These are phyloP conservation scores for Thuidium tamariscinum DNA, from an alignment of 225 moss, liverwort and hornwort species.

Conservation along the genomic window DNA sequence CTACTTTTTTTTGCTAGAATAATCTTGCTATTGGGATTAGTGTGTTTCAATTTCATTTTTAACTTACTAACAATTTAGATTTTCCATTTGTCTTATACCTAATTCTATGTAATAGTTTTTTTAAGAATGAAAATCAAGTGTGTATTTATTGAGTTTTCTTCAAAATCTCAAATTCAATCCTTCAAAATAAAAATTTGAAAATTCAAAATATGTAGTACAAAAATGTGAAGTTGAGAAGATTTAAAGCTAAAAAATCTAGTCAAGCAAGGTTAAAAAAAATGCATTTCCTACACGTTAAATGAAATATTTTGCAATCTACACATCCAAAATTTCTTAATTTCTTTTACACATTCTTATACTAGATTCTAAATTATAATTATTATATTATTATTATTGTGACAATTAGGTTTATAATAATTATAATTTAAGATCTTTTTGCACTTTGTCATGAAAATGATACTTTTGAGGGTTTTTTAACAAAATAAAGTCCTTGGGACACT, in stretches of 20 bases:
- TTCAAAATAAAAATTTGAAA: background rate
- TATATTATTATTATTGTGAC: no score
- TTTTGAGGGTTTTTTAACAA: background rate
- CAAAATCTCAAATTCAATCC: background rate
- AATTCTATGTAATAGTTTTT: background rate
- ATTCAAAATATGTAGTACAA: background rate
- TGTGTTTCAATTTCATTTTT: background rate
- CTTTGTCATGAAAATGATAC: fast-evolving
- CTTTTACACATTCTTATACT: background rate
- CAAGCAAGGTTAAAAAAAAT: background rate
- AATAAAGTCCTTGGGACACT: background rate
- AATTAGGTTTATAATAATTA: background rate
- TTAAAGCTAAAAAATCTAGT: background rate
- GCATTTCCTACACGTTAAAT: background rate
- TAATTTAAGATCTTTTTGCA: background rate
- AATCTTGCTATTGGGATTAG: background rate
- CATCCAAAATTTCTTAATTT: background rate
- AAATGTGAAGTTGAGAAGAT: background rate
- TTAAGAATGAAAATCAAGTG: background rate
- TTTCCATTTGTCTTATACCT: background rate
- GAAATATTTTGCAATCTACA: background rate
- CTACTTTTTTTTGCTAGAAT: background rate
- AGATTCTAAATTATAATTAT: no score
- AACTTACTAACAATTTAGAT: background rate
- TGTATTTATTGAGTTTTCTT: background rate